These are phyloP conservation scores for Populus trichocarpa DNA, from an alignment of 441 rosid species.

Conservation along the genomic window DNA sequence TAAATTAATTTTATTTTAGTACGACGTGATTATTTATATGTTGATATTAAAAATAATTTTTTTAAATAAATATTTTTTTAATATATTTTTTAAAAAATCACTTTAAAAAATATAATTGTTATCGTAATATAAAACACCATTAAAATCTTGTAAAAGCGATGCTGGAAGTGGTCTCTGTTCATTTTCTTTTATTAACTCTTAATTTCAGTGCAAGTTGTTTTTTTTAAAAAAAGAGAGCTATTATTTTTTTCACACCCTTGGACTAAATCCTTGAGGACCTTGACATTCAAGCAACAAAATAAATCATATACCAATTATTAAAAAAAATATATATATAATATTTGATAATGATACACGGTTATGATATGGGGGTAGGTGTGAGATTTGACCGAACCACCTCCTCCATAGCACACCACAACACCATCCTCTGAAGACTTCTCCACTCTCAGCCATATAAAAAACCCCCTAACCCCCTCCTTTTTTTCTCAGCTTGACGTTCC, in stretches of 20 bases:
- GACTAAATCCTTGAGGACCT: not conserved
- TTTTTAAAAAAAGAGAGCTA: no score
- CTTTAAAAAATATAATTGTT: no score
- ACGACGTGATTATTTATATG: no score
- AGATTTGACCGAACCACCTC: not conserved
- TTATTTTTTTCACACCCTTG: not conserved
- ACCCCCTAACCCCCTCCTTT: constrained; percentile 7
- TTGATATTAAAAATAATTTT: no score
- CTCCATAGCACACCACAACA: not conserved
- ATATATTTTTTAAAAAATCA: no score
- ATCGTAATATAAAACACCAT: no score
- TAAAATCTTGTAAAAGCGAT: not conserved
- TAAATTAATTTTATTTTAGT: no score
- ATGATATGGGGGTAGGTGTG: not conserved
- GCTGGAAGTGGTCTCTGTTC: not conserved
- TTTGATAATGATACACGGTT: not conserved
- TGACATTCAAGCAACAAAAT: not conserved
- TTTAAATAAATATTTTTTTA: no score
- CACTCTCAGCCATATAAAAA: constrained; percentile 30
- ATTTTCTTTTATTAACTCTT: not conserved
- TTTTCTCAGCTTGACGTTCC: constrained; percentile 87
- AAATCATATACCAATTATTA: not conserved
- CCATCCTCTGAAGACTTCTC: constrained; percentile 7
- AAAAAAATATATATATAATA: no score
- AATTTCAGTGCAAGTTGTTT: not conserved